Evolutionary conservation across 129 eudicot genomes (phyloP), one percentile per base, ranked within the genome.

Genomic region (Saussurea involucrata): DNA sequence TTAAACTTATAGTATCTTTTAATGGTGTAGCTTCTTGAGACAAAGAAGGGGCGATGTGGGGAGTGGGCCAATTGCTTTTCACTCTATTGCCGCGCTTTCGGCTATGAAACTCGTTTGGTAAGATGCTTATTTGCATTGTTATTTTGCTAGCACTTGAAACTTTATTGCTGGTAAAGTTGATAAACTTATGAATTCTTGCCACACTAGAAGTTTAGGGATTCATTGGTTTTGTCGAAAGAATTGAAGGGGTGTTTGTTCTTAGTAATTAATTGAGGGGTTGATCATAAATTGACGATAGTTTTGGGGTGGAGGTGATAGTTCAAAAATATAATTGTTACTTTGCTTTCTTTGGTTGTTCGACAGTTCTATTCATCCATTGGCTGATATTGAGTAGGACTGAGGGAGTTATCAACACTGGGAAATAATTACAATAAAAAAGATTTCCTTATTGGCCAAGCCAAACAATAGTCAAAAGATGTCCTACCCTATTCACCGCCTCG

Each of bases 21-120:
- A n/a, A 67, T 68, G 32, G 61, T 84, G 80, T 87, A 95, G 98
- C 98, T 95, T 81, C 86, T 95, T 76, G 98, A 91, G 85, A 95
- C 98, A 77, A 91, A 92, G 84, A 89, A 86, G 75, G 98, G 98
- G 49, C 96, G 98, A 12, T 95, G 97, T 71, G 98, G 98, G 81
- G 98, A 95, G 86, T 95, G 98, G 98, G 98, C 98, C 73, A 95
- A 95, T 76, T 95, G 98, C 86, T 95, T 95, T 82, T 91, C 98
- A 29, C 87, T 95, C 37, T 95, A 95, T 87, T 95, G 98, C 40
- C 88, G 98, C 22, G 84, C 97, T 33, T 95, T 95, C 84, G 96
- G 93, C 83, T 89, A 84, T 77, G 97, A 95, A 71, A 83, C 98
- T 81, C 97, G 98, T 82, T 74, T 91, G 86, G 98, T 95, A 78